Percentiles rank a stretch among this genome's conserved stretches.
These are phyloP conservation scores for Coemansia javaensis DNA, from an alignment of 192 early-diverging fungal species.

Conservation along the genomic window DNA sequence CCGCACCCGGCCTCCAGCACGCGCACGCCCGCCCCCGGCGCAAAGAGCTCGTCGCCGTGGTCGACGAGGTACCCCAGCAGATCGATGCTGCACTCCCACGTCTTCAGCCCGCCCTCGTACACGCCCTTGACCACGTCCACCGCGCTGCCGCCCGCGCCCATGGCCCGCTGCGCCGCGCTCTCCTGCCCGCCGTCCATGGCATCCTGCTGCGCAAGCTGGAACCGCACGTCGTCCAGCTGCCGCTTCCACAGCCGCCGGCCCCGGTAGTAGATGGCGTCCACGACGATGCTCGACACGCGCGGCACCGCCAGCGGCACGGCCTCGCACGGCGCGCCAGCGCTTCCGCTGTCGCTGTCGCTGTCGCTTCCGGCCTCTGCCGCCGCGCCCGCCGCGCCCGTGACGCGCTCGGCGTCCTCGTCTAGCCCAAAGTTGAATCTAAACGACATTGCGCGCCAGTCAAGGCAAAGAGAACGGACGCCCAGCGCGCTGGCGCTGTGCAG, in stretches of 20 bases:
- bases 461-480: background rate
- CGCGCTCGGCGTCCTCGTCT: constrained; percentile 14
- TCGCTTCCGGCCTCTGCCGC: background rate
- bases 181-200: constrained; percentile 51
- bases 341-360: background rate
- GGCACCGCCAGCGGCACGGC: constrained; percentile 25
- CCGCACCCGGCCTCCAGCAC: constrained; percentile 81
- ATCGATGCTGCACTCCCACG: constrained; percentile 94
- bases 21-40: background rate
- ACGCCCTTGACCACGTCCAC: constrained; percentile 81
- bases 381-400: background rate
- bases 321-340: constrained; percentile 17
- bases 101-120: constrained; percentile 95
- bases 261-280: constrained; percentile 36
- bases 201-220: constrained; percentile 75
- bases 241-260: constrained; percentile 58
- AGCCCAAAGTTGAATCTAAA: constrained; percentile 47
- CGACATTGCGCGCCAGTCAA: constrained; percentile 14
- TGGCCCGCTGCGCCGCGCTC: constrained; percentile 23
- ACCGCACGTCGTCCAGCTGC: constrained; percentile 75
- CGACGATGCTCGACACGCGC: constrained; percentile 25
- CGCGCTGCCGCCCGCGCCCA: constrained; percentile 21
- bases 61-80: constrained; percentile 65
- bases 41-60: constrained; percentile 14
- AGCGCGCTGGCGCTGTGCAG: no score